Evolutionary conservation across 1,284 basidiomycete species (phyloP), one percentile per base, ranked within the genome.

Genomic region (Papiliotrema laurentii): DNA sequence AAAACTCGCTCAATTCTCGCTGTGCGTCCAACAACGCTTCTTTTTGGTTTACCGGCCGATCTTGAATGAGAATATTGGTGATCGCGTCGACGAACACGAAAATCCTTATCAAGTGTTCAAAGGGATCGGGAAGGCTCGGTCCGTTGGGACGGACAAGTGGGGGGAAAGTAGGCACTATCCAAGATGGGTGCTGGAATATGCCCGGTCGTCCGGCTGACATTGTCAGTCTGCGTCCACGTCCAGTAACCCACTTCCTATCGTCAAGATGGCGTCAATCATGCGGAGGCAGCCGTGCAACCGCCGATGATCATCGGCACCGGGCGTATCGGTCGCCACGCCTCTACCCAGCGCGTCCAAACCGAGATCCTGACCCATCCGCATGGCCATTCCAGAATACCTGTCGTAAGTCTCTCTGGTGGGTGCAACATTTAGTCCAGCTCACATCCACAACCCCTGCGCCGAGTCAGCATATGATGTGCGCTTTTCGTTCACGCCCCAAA

Each of bases 301-400:
- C 21, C 43, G 28, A 40, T 27, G 37, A 25, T 27, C 31, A 19
- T 28, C n/a, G 28, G 10, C 7, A 25, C 14, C 26, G 18, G 13
- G 26, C 18, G 45, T n/a, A 40, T 28, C 35, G 18, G 16, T 30
- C 28, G 40, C 10, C 16, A 18, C 22, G 24, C 19, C 24, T 28
- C 21, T 22, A n/a, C 5, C 18, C 9, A 36, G 3, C 11, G 24
- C 10, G 4, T 9, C 21, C 54, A 46, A 36, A 56, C 57, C 58
- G 5, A 56, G 48, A 38, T 59, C 58, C 22, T 55, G 55, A 4
- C 47, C 53, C 58, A 59, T 59, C 14, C 58, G 50, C 16, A 55
- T 30, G 14, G 49, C 54, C 58, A 59, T 59, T 3, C 58, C 58
- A 10, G 58, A 54, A 37, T 59, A 58, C 53, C 53, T 55, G n/a